phyloP scores from a whole-genome alignment of 345 rosid genomes.

The Eucalyptus cloeziana region DNA sequence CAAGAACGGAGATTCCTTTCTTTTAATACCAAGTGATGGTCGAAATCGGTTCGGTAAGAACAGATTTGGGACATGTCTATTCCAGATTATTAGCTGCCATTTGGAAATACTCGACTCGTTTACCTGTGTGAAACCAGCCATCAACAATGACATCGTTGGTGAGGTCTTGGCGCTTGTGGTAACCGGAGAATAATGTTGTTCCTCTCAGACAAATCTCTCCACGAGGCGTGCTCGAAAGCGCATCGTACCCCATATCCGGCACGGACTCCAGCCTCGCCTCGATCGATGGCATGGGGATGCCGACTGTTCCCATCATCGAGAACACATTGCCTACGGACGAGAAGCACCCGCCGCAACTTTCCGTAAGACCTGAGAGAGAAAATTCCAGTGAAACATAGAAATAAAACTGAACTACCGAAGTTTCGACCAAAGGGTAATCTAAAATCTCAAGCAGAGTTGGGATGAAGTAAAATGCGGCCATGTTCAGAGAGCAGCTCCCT shows the following conservation, averaged over 20 bases:
- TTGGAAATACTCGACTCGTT: background rate
- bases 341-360: conserved; percentile 85
- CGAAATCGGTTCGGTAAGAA: background rate
- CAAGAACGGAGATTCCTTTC: background rate
- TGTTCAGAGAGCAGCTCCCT: background rate
- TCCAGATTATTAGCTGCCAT: background rate
- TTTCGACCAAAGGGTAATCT: background rate
- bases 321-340: conserved; percentile 64
- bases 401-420: background rate
- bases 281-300: conserved; percentile 79
- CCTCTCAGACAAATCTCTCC: conserved; percentile 95
- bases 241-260: conserved; percentile 93
- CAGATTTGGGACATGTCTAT: background rate
- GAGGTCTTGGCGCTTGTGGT: conserved; percentile 80
- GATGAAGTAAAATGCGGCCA: background rate
- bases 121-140: conserved; percentile 99
- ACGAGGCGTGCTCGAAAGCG: conserved; percentile 46
- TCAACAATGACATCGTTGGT: conserved; percentile 71
- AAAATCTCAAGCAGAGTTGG: background rate
- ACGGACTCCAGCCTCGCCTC: conserved; percentile 91
- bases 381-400: background rate
- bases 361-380: conserved; percentile 62
- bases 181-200: conserved; percentile 74
- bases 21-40: background rate
- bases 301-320: conserved; percentile 89